Evolutionary conservation across 2,329 filamentous ascomycete species (phyloP).

Genomic region (Ramichloridium luteum): DNA sequence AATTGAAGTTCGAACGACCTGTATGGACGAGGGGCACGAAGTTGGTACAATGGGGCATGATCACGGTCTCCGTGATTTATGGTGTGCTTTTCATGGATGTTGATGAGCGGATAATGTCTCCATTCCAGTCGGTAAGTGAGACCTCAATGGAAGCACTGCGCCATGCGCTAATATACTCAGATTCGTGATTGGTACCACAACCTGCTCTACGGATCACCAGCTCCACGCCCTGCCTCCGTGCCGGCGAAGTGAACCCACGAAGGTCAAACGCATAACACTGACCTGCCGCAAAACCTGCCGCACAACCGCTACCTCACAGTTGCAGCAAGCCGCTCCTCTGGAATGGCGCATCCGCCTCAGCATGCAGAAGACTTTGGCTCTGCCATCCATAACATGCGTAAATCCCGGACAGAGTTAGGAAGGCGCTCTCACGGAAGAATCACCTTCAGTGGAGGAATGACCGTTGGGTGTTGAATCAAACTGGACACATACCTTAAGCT

Average conservation of each 20-base stretch:
- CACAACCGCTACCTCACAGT: too few relatives aligned
- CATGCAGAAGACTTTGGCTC: too few relatives aligned
- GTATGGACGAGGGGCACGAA: slow-evolving; percentile 53
- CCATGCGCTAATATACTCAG: neutral
- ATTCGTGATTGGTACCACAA: neutral
- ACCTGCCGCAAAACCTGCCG: too few relatives aligned
- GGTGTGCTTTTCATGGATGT: slow-evolving; percentile 49
- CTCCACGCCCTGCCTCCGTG: neutral
- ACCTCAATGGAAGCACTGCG: neutral
- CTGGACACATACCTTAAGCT: too few relatives aligned
- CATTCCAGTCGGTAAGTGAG: slow-evolving; percentile 40
- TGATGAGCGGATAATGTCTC: slow-evolving; percentile 27
- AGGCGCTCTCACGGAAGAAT: too few relatives aligned
- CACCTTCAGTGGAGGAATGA: too few relatives aligned
- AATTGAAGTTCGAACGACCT: slow-evolving; percentile 49
- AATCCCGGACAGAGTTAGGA: too few relatives aligned
- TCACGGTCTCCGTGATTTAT: slow-evolving; percentile 45
- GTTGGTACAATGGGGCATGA: slow-evolving; percentile 50
- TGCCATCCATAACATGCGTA: too few relatives aligned
- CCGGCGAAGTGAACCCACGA: neutral
- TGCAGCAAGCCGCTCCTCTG: too few relatives aligned
- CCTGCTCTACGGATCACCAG: neutral
- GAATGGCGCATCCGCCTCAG: too few relatives aligned
- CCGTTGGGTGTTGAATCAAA: too few relatives aligned
- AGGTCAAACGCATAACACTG: too few relatives aligned